These are phyloP conservation scores for Zymoseptoria crescenta DNA, from an alignment of 2,329 filamentous ascomycete genomes.

Conservation along the genomic window DNA sequence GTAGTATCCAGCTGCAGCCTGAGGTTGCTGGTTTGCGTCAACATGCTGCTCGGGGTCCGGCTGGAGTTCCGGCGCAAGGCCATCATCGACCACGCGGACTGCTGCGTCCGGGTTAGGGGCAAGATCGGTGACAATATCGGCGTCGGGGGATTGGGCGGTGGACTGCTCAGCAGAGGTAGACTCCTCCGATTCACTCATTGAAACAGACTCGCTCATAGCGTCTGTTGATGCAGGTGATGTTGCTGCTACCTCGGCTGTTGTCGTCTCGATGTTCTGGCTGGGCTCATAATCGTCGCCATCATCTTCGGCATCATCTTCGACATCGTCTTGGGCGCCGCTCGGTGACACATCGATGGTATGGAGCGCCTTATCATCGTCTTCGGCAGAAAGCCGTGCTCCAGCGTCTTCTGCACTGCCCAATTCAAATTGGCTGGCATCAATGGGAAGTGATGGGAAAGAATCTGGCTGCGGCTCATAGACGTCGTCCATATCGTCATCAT, in stretches of 20 bases:
- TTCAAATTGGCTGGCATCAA: background rate
- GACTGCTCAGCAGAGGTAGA: background rate
- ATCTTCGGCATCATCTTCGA: background rate
- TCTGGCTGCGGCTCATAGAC: background rate
- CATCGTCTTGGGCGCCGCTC: too few relatives aligned
- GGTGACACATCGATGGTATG: background rate
- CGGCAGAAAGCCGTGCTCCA: background rate
- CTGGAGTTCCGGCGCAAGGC: constrained; percentile 36
- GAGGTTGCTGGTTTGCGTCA: background rate
- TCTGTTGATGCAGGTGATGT: background rate
- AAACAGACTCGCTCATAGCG: background rate
- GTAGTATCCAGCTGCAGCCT: constrained; percentile 10
- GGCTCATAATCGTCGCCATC: constrained; percentile 5
- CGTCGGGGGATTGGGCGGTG: background rate
- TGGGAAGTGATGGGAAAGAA: background rate
- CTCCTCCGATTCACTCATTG: background rate
- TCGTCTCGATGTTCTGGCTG: background rate
- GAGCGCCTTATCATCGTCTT: background rate
- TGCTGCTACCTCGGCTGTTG: background rate
- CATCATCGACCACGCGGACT: constrained; percentile 22
- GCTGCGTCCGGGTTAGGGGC: background rate
- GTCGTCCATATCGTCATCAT: constrained; percentile 1
- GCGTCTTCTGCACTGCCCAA: background rate
- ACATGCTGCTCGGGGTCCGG: constrained; percentile 15
- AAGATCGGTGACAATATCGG: background rate